A percentile compares a stretch with the other conserved stretches of the same genome.
These are phyloP conservation scores for Trametes hirsuta DNA, from an alignment of 1,284 basidiomycete species.

Conservation along the genomic window DNA sequence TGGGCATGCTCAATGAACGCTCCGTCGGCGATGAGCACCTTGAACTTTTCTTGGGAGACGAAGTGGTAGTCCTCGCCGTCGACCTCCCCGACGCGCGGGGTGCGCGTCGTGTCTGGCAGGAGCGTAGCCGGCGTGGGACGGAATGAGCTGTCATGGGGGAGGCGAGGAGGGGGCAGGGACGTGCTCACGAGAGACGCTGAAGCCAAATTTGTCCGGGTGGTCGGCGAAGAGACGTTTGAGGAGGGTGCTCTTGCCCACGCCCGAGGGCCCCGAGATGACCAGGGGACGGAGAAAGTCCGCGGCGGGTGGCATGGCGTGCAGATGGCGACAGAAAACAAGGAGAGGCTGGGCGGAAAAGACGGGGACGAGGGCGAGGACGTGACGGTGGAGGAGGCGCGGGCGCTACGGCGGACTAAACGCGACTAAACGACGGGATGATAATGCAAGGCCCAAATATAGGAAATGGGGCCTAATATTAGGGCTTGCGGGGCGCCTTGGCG, in stretches of 20 bases:
- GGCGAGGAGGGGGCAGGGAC: slow-evolving; percentile 11
- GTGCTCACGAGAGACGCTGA: slow-evolving; percentile 88
- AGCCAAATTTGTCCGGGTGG: slow-evolving; percentile 87
- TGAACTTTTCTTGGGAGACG: slow-evolving; percentile 63
- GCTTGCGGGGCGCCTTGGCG: slow-evolving; percentile 1
- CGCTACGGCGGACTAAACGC: background rate
- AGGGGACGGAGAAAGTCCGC: slow-evolving; percentile 57
- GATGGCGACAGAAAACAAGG: background rate
- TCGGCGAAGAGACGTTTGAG: slow-evolving; percentile 84
- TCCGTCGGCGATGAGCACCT: slow-evolving; percentile 58
- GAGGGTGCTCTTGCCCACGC: slow-evolving; percentile 94
- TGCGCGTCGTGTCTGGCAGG: slow-evolving; percentile 85
- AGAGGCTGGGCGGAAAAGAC: slow-evolving; percentile 9
- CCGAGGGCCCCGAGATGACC: slow-evolving; percentile 84
- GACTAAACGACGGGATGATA: background rate
- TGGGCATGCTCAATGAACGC: slow-evolving; percentile 81
- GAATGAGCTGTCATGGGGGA: slow-evolving; percentile 16
- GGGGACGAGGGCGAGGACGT: slow-evolving; percentile 13
- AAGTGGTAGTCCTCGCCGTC: slow-evolving; percentile 86
- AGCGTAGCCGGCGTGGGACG: slow-evolving; percentile 20
- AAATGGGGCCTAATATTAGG: no score
- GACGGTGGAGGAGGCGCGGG: background rate
- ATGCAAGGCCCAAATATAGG: slow-evolving; percentile 7
- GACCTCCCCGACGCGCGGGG: slow-evolving; percentile 82
- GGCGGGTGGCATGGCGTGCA: slow-evolving; percentile 28